Percentiles rank a stretch among this genome's conserved stretches.
phyloP scores from a whole-genome alignment of 1,284 basidiomycete genomes.

The Leccinum griseonigrum region DNA sequence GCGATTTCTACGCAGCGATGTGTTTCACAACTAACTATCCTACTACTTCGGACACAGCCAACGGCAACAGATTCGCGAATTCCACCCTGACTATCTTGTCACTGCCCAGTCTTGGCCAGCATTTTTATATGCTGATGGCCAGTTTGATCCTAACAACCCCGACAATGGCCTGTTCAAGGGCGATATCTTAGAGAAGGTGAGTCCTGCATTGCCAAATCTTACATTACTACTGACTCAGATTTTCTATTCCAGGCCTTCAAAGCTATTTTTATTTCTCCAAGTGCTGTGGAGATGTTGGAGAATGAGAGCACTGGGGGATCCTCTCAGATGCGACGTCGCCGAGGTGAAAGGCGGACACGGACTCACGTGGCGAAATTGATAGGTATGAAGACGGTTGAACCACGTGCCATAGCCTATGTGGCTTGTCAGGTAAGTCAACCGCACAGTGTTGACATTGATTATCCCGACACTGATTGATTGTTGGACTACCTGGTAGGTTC shows the following conservation, averaged over 20 bases:
- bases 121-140: neutral
- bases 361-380: neutral
- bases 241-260: neutral
- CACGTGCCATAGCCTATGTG: neutral
- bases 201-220: neutral
- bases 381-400: neutral
- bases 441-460: too few relatives aligned
- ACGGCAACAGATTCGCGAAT: neutral
- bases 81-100: neutral
- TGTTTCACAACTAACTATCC: neutral
- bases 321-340: neutral
- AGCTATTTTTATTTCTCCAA: constrained; percentile 1
- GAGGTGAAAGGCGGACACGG: neutral
- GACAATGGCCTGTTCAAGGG: neutral
- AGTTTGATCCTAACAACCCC: neutral
- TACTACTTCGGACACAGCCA: neutral
- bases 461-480: neutral
- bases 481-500: neutral
- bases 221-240: neutral
- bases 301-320: neutral
- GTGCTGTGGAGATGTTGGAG: neutral
- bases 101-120: neutral
- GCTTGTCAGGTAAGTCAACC: neutral
- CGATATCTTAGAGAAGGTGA: neutral
- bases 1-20: neutral